Percentiles rank a stretch among this genome's conserved stretches.
These are phyloP conservation scores for Nothophaeocryptopus gaeumannii DNA, from an alignment of 2,329 filamentous ascomycete species.

Conservation along the genomic window DNA sequence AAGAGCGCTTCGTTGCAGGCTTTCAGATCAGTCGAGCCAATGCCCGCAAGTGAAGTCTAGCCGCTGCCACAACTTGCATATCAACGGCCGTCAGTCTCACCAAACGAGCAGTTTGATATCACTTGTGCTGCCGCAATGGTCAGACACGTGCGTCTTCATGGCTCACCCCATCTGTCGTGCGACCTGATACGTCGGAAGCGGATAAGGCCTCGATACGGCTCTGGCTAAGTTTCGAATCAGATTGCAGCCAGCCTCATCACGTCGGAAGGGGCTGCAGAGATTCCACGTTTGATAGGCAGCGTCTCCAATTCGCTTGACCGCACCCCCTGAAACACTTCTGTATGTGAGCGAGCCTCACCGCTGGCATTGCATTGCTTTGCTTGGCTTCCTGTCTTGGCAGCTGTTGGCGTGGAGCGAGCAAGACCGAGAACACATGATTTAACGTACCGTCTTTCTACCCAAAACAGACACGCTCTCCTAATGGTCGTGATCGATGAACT, in stretches of 20 bases:
- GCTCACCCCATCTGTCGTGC: not conserved
- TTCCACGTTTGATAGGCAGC: not conserved
- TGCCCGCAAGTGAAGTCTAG: too few relatives aligned
- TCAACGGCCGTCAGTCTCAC: constrained; percentile 1
- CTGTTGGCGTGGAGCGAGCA: not conserved
- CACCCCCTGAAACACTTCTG: too few relatives aligned
- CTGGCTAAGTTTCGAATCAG: not conserved
- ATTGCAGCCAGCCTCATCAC: too few relatives aligned
- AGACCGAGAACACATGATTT: not conserved
- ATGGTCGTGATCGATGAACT: too few relatives aligned
- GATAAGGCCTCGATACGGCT: not conserved
- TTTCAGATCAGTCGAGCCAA: too few relatives aligned
- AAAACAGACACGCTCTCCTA: too few relatives aligned
- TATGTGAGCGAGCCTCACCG: constrained; percentile 1
- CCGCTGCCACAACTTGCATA: not conserved
- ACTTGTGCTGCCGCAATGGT: not conserved
- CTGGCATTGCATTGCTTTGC: not conserved
- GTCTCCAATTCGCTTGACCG: constrained; percentile 2
- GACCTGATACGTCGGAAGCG: constrained; percentile 3
- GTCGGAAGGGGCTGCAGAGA: too few relatives aligned
- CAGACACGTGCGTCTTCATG: not conserved
- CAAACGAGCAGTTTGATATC: not conserved
- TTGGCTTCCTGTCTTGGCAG: not conserved
- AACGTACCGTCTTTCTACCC: too few relatives aligned
- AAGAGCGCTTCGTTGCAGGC: too few relatives aligned